Conservation (phyloP, 2,329 filamentous ascomycete genomes). For the Monilinia vaccinii-corymbosi region DNA sequence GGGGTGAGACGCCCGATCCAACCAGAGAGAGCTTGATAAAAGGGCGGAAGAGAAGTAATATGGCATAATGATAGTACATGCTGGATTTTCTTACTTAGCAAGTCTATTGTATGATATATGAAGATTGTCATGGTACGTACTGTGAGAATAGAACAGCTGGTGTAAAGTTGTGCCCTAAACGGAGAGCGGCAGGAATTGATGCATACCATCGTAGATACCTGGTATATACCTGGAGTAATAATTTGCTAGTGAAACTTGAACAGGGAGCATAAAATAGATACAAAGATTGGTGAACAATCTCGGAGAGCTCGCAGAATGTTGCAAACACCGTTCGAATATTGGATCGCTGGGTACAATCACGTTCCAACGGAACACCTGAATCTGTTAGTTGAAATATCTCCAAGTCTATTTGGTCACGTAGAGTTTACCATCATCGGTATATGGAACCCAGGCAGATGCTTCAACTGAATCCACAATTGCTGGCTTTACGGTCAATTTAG, state of each 20-base stretch:
- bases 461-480: conserved; percentile 52
- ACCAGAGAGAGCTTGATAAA: conserved; percentile 33
- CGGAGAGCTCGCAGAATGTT: conserved; percentile 62
- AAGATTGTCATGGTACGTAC: conserved; percentile 39
- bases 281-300: conserved; percentile 56
- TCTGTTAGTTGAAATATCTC: neutral
- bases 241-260: conserved; percentile 52
- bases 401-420: neutral
- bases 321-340: conserved; percentile 61
- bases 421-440: conserved; percentile 26
- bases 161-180: conserved; percentile 59
- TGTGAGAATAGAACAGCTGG: conserved; percentile 66
- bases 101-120: too few species aligned
- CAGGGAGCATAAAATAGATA: conserved; percentile 61
- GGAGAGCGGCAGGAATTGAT: conserved; percentile 53
- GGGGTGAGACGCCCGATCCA: conserved; percentile 23
- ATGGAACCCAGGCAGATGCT: conserved; percentile 41
- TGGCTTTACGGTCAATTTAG: conserved; percentile 49
- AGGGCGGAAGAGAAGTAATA: conserved; percentile 65
- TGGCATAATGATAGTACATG: conserved; percentile 63
- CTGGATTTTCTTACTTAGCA: conserved; percentile 30
- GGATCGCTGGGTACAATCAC: conserved; percentile 53
- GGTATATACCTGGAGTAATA: conserved; percentile 55
- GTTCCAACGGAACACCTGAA: conserved; percentile 38
- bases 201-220: conserved; percentile 67